Conservation (phyloP, 164 flowering plant genomes). For the grape (Vitis vinifera) region ASM3070453v1 NC_081823.1:22768001-22768500, state of each 20-base stretch:
- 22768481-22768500: conserved; percentile 62
- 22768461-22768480: conserved; percentile 50
- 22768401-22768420: conserved; percentile 52
- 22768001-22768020: no score
- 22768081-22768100: background rate
- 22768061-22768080: conserved; percentile 4
- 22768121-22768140: conserved; percentile 46
- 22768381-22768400: conserved; percentile 51
- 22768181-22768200: conserved; percentile 70
- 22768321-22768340: conserved; percentile 54
- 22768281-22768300: conserved; percentile 83
- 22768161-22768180: conserved; percentile 70
- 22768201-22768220: conserved; percentile 54
- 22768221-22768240: conserved; percentile 69
- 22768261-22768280: conserved; percentile 43
- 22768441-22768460: conserved; percentile 62
- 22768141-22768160: conserved; percentile 51
- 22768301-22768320: conserved; percentile 72
- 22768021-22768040: no score
- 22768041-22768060: no score
- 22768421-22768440: conserved; percentile 66
- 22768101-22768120: no score
- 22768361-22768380: conserved; percentile 36
- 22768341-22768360: conserved; percentile 41
- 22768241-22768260: conserved; percentile 46